Conservation (phyloP, 2,329 filamentous ascomycete genomes). For the Aphanocladium album region DNA sequence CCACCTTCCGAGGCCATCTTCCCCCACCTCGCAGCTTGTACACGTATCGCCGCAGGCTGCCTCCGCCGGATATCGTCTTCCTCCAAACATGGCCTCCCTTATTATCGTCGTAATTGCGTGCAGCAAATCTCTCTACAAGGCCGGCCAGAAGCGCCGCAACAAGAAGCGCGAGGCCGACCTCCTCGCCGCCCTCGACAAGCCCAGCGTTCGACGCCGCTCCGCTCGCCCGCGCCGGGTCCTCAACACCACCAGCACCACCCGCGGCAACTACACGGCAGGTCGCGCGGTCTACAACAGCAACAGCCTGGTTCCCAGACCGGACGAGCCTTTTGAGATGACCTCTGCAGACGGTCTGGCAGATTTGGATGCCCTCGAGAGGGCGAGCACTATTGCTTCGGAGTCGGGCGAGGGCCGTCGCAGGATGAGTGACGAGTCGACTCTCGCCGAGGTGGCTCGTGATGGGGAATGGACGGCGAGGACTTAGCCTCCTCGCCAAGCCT, state of each 20-base stretch:
- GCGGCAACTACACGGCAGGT: neutral
- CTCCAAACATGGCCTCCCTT: conserved; percentile 10
- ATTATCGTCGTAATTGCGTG: conserved; percentile 11
- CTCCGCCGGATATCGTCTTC: no score
- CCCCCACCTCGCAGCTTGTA: no score
- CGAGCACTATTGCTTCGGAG: conserved; percentile 8
- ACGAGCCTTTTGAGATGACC: neutral
- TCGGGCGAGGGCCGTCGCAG: neutral
- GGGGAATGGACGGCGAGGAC: conserved; percentile 11
- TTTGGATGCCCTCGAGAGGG: neutral
- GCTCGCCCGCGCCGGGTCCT: conserved; percentile 2
- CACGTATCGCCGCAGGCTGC: no score
- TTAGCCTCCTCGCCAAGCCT: neutral
- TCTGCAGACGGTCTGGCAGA: neutral
- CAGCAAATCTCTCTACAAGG: conserved; percentile 12
- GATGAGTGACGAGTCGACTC: conserved; percentile 13
- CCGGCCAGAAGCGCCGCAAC: conserved; percentile 6
- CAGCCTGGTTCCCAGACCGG: neutral
- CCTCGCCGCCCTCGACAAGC: conserved; percentile 1
- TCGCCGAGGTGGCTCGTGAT: conserved; percentile 6
- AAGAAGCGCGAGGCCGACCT: conserved; percentile 10
- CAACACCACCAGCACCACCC: neutral
- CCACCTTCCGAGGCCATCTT: no score
- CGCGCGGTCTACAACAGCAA: neutral
- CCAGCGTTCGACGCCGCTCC: conserved; percentile 1